Evolutionary conservation across 225 moss, liverwort and hornwort species (phyloP), one percentile per base, ranked within the genome.

Genomic region (Straminergon stramineum): DNA sequence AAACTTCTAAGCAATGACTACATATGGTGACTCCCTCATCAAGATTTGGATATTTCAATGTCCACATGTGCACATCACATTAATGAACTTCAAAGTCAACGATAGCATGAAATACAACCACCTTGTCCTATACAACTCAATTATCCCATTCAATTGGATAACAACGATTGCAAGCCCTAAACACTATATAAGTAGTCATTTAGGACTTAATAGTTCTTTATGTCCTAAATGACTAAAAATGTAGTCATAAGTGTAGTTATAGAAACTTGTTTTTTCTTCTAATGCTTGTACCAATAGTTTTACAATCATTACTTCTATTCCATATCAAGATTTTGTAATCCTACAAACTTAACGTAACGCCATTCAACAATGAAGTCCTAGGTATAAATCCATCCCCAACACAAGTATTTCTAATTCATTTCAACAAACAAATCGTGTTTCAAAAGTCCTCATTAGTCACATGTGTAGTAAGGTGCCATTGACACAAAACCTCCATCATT

Each of bases 1-100:
- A 2, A 45, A 1, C 18, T 75, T 75, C 4, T 30, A 11, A 11
- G 2, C 0, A 0, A 1, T 18, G 18, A 48, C 0, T 30, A 0
- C 6, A 48, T 1, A 0, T 74, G 2, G 48, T 10, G 28, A 74
- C 10, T 28, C 3, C 6, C 0, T 74, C 17, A 28, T 28, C 7
- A 48, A 48, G 48, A 7, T 43, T 43, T 45, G 1, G 17, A 43
- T 3, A 73, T 0, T 3, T 28, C 0, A 73, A 1, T 43, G 16
- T 35, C 10, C 3, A 5, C 17, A 45, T 45, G 17, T 9, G 9
- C 30, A 48, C 30, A 6, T 17, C 11, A 75, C 17, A 3, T 30
- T 30, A 18, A 30, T 30, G 18, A 48, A 48, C 30, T 74, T 75
- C 2, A 1, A 74, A 74, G 2, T 30, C 6, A 74, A 0, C 2